Conservation (phyloP, 2,329 filamentous ascomycete genomes). For the Sphaerulina populicola region DNA sequence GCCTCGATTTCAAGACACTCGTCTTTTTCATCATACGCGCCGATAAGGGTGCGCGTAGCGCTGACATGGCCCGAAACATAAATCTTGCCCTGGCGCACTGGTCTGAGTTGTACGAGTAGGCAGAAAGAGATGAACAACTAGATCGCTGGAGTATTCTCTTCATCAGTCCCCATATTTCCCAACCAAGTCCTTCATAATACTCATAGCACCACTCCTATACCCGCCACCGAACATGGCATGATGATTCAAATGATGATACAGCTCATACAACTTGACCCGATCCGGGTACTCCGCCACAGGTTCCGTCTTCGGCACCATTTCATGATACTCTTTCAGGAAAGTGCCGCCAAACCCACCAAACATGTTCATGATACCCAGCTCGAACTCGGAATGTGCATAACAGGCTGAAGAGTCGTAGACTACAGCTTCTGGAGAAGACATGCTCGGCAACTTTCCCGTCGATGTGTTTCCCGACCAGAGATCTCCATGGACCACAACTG, state of each 20-base stretch:
- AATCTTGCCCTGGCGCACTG: too few species aligned
- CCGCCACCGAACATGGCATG: conserved; percentile 67
- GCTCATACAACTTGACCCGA: conserved; percentile 68
- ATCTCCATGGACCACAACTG: conserved; percentile 82
- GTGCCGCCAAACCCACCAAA: conserved; percentile 72
- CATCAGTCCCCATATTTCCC: conserved; percentile 54
- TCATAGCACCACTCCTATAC: conserved; percentile 66
- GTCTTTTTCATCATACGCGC: too few species aligned
- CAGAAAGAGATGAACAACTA: too few species aligned
- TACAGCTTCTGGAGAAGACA: conserved; percentile 57
- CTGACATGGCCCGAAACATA: too few species aligned
- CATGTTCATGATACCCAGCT: conserved; percentile 91
- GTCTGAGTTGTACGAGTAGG: too few species aligned
- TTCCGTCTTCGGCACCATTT: conserved; percentile 67
- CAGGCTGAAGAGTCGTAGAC: conserved; percentile 74
- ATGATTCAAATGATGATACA: conserved; percentile 87
- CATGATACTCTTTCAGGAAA: conserved; percentile 73
- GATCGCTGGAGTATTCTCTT: not conserved
- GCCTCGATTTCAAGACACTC: too few species aligned
- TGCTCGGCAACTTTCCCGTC: conserved; percentile 52
- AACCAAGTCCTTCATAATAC: conserved; percentile 67
- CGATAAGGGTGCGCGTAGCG: too few species aligned
- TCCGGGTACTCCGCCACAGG: conserved; percentile 79
- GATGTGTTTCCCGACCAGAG: conserved; percentile 86
- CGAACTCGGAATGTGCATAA: conserved; percentile 83